phyloP scores from a whole-genome alignment of 495 filamentous ascomycete genomes.

The Paragyromitra xinjiangensis region DNA sequence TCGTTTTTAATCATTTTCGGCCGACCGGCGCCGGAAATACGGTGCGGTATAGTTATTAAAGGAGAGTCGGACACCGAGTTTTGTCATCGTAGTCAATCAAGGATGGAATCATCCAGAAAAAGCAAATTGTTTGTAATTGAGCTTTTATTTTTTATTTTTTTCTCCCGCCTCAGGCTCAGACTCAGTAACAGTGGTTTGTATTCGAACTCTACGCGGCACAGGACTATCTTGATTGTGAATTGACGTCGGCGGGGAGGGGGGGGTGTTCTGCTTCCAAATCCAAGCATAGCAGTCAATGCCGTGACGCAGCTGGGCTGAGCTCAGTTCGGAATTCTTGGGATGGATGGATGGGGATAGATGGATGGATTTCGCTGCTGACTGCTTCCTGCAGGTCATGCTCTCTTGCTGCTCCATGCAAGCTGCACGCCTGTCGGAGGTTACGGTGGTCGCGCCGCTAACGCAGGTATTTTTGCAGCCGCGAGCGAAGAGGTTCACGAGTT shows the following conservation, averaged over 20 bases:
- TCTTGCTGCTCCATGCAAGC: conserved; percentile 50
- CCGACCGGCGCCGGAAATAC: conserved; percentile 22
- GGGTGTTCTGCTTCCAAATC: conserved; percentile 23
- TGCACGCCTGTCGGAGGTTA: conserved; percentile 46
- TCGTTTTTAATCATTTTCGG: conserved; percentile 37
- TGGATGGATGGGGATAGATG: conserved; percentile 43
- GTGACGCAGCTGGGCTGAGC: conserved; percentile 51
- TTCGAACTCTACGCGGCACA: conserved; percentile 20
- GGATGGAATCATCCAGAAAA: conserved; percentile 36
- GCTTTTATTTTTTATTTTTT: conserved; percentile 10
- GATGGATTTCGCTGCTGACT: conserved; percentile 48
- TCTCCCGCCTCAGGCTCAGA: conserved; percentile 23
- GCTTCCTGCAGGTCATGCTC: conserved; percentile 51
- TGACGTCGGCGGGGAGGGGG: conserved; percentile 34
- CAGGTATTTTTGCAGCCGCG: conserved; percentile 48
- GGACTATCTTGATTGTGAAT: conserved; percentile 44
- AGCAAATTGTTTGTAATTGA: conserved; percentile 46
- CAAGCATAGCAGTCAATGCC: conserved; percentile 52
- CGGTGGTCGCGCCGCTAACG: conserved; percentile 51
- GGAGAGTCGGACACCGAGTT: conserved; percentile 30
- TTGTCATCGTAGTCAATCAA: conserved; percentile 37
- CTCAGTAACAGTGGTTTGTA: conserved; percentile 10
- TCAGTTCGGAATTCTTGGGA: conserved; percentile 42
- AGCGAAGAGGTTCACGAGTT: conserved; percentile 31
- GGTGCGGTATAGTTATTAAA: conserved; percentile 8